Base-by-base conservation (phyloP, 1,139 yeast species). In the Candida labiduridarum region DNA sequence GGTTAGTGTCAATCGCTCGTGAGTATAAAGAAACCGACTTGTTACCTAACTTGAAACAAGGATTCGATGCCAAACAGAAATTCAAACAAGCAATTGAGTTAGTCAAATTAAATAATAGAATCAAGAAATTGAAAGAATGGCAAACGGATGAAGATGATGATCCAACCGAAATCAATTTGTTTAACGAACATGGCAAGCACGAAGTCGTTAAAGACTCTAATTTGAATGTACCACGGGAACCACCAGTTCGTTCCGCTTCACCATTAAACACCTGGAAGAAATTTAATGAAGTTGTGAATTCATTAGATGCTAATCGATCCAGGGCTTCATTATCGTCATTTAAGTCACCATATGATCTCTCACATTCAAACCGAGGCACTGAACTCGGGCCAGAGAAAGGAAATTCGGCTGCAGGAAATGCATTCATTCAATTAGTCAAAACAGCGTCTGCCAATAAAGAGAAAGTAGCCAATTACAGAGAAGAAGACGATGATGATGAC, bases 31-130 rank as follows among this genome's bases (percentile, higher is more conserved):
- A 78, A 42, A 70, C 77, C 41, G 95, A 89, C 66, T 77, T 89
- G 72, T 75, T 88, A 66, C 96, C 96, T 33, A 69, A 71, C 61
- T 69, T 76, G 61, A 73, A 71, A 70, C 82, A 84, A 61, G 89
- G 89, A 48, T 89, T 91, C 77, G 85, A 88, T 65, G 96, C 96
- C 39, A 89, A 88, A 64, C 80, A 82, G 65, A 91, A 88, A 67
- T 86, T 94, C 72, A 83, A 85, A 64, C 90, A 88, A 62, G 98
- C 96, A 35, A 87, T 90, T 57, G 95, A 87, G 64, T 78, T 89
- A 61, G 91, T 90, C 49, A 83, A 83, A 59, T 79, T 90, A 66
- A 82, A 85, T 60, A 89, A 89, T 67, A 78, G 88, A 63, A 84
- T 90, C 65, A 76, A 80, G 61, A 83, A 85, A 52, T 78, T 90